Conservation (phyloP, 805 yeast genomes). For the Ogataea trehaloabstinens region DNA sequence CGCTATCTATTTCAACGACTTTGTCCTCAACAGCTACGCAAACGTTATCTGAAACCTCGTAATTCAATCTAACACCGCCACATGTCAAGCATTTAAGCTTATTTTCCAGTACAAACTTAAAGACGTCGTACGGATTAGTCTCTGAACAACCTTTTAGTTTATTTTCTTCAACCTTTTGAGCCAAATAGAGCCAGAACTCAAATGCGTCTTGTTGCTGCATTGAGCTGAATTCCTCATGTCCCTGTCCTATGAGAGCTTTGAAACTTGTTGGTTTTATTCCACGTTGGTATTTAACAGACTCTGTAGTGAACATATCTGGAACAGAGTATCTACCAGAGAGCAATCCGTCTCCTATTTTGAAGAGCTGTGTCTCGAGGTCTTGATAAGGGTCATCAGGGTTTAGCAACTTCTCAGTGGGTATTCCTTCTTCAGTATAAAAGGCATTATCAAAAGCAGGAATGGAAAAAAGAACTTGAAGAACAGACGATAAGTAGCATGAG, state of each 20-base stretch:
- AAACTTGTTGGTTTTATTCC: constrained; percentile 80
- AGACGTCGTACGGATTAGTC: constrained; percentile 47
- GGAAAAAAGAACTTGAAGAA: constrained; percentile 66
- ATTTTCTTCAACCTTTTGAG: constrained; percentile 57
- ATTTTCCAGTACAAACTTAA: constrained; percentile 65
- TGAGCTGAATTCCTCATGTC: constrained; percentile 79
- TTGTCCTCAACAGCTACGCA: constrained; percentile 56
- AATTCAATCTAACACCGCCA: constrained; percentile 54
- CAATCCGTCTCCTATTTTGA: constrained; percentile 79
- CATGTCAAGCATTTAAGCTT: constrained; percentile 61
- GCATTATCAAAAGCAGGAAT: constrained; percentile 40
- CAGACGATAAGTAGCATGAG: constrained; percentile 86
- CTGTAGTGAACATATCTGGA: constrained; percentile 46
- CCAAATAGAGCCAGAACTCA: constrained; percentile 74
- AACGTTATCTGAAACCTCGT: constrained; percentile 59
- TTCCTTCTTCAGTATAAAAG: constrained; percentile 32
- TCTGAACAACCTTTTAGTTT: constrained; percentile 32
- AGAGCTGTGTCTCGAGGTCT: constrained; percentile 71
- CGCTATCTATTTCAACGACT: constrained; percentile 36
- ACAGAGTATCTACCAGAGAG: constrained; percentile 68
- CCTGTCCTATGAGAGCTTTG: constrained; percentile 72
- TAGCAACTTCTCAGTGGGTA: constrained; percentile 32
- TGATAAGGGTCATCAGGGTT: constrained; percentile 52
- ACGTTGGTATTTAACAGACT: constrained; percentile 52
- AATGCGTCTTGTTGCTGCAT: constrained; percentile 94